These are phyloP conservation scores for Nadsonia commutata DNA, from an alignment of 1,139 yeast genomes.

Conservation along the genomic window DNA sequence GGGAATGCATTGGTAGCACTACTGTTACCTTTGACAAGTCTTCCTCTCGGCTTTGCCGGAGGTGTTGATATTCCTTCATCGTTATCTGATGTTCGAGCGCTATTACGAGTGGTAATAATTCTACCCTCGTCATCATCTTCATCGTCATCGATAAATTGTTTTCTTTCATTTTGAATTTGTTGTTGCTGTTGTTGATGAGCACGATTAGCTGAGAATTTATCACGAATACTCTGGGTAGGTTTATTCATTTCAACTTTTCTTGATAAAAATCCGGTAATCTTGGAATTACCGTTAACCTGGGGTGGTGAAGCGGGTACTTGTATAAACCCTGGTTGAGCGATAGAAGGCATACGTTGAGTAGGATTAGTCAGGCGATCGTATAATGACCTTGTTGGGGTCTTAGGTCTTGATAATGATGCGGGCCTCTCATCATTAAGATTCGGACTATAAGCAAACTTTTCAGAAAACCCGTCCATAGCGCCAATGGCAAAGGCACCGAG, in stretches of 20 bases:
- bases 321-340: neutral
- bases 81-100: neutral
- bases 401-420: neutral
- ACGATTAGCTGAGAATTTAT: conserved; percentile 6
- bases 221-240: conserved; percentile 6
- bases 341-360: neutral
- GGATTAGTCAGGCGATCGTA: neutral
- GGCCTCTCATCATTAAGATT: neutral
- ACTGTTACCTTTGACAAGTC: conserved; percentile 9
- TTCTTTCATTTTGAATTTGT: neutral
- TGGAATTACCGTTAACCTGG: neutral
- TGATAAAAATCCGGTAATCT: neutral
- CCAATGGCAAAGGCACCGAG: neutral
- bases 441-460: neutral
- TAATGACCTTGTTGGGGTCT: neutral
- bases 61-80: conserved; percentile 2
- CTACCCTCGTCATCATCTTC: conserved; percentile 5
- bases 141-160: conserved; percentile 1
- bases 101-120: conserved; percentile 1
- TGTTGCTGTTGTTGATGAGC: conserved; percentile 4
- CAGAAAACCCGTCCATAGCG: neutral
- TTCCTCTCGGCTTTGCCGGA: conserved; percentile 15
- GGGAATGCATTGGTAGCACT: conserved; percentile 1
- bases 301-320: neutral
- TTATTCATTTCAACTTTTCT: conserved; percentile 1